A percentile compares a stretch with the other conserved stretches of the same genome.
These are phyloP conservation scores for Globisporangium alternatum DNA, from an alignment of 352 stramenopile species.

Conservation along the genomic window DNA sequence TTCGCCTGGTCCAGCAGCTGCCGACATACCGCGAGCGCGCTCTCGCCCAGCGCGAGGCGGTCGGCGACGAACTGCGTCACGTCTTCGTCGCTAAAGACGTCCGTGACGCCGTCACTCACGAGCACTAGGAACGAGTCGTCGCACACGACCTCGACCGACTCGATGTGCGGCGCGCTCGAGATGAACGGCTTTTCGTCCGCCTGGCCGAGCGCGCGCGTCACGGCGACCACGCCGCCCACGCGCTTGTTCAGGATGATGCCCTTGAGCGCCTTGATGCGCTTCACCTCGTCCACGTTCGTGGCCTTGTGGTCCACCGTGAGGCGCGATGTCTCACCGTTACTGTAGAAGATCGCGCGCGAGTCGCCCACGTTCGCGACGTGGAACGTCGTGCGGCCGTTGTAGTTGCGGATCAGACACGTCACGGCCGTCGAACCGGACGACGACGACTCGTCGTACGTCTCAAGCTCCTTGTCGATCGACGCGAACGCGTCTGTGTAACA, in stretches of 20 bases:
- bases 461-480: slow-evolving; percentile 60
- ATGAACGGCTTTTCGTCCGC: slow-evolving; percentile 83
- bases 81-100: slow-evolving; percentile 72
- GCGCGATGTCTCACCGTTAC: slow-evolving; percentile 40
- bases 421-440: slow-evolving; percentile 73
- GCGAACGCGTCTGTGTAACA: slow-evolving; percentile 64
- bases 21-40: slow-evolving; percentile 55
- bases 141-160: slow-evolving; percentile 46
- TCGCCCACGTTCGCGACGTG: slow-evolving; percentile 80
- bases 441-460: slow-evolving; percentile 61
- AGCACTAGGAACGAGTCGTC: slow-evolving; percentile 70
- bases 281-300: slow-evolving; percentile 72
- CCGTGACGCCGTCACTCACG: slow-evolving; percentile 72
- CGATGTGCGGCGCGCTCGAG: slow-evolving; percentile 57
- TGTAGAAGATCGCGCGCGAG: slow-evolving; percentile 70
- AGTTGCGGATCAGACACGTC: slow-evolving; percentile 64
- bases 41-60: slow-evolving; percentile 42
- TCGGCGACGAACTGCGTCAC: slow-evolving; percentile 59
- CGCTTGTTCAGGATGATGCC: slow-evolving; percentile 86
- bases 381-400: slow-evolving; percentile 54
- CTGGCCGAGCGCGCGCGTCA: slow-evolving; percentile 76
- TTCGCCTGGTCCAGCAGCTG: slow-evolving; percentile 70
- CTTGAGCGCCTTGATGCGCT: slow-evolving; percentile 66
- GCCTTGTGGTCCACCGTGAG: slow-evolving; percentile 78
- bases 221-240: slow-evolving; percentile 64